Percentiles rank a stretch among this genome's conserved stretches.
Evolutionary conservation across 106 monocot species (phyloP).

Genomic region (Amphibolis antarctica): DNA sequence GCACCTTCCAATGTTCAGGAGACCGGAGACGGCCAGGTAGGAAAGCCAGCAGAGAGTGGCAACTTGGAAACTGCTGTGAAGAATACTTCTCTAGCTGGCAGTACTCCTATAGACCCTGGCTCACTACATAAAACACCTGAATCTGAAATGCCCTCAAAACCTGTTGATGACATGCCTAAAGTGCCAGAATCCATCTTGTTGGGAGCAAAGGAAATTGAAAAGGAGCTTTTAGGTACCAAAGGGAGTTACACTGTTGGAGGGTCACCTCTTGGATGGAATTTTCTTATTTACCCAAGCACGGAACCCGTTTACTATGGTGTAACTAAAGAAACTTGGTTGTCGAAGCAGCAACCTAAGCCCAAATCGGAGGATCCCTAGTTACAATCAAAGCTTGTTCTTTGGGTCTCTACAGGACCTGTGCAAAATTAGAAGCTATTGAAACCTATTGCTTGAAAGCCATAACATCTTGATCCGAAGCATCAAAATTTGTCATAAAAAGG

Average conservation of each 20-base stretch:
- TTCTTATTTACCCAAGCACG: slow-evolving; percentile 1
- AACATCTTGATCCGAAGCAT: no score
- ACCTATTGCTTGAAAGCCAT: no score
- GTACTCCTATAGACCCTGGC: not conserved
- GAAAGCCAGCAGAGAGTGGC: not conserved
- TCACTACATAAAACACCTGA: not conserved
- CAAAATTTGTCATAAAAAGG: no score
- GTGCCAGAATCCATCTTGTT: not conserved
- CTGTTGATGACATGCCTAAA: not conserved
- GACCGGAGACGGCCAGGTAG: not conserved
- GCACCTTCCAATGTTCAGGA: not conserved
- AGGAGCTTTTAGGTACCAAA: not conserved
- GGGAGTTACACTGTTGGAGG: slow-evolving; percentile 11
- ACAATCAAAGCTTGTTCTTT: no score
- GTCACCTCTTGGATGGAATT: slow-evolving; percentile 14
- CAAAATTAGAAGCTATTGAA: no score
- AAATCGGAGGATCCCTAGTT: no score
- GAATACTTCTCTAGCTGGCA: not conserved
- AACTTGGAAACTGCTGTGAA: not conserved
- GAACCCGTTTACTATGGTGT: slow-evolving; percentile 11
- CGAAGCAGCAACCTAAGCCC: not conserved
- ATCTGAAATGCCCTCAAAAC: not conserved
- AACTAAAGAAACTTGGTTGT: slow-evolving; percentile 6
- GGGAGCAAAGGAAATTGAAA: not conserved
- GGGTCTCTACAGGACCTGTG: no score